phyloP scores from a whole-genome alignment of 2,329 filamentous ascomycete genomes.

The Colletotrichum endophyticum region DNA sequence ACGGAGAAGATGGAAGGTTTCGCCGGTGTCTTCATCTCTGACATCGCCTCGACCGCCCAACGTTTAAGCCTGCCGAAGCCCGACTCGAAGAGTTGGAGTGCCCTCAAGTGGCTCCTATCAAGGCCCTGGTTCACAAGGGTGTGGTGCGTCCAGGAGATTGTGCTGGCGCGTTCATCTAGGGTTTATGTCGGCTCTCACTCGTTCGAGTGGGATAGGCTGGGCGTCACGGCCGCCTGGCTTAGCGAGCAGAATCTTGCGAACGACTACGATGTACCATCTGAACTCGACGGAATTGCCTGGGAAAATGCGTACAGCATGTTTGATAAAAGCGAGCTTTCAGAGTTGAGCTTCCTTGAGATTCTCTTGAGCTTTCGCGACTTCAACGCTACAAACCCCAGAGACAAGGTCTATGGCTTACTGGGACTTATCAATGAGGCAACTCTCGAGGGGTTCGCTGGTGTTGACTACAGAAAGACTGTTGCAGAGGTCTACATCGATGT shows the following conservation, averaged over 20 bases:
- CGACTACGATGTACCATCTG: not conserved
- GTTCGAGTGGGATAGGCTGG: not conserved
- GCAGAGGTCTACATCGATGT: not conserved
- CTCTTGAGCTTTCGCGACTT: not conserved
- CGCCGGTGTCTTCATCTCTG: not conserved
- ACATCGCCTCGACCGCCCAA: not conserved
- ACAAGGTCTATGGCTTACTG: conserved; percentile 4
- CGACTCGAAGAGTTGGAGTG: not conserved
- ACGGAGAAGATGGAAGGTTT: not conserved
- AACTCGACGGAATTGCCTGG: not conserved
- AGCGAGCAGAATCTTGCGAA: not conserved
- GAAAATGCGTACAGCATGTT: not conserved
- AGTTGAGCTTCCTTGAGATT: not conserved
- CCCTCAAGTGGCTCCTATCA: not conserved
- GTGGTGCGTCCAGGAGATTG: conserved; percentile 1
- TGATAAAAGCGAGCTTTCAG: not conserved
- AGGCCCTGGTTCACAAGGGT: conserved; percentile 1
- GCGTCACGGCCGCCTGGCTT: not conserved
- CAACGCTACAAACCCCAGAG: not conserved
- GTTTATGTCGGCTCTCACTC: not conserved
- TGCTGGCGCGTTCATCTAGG: not conserved
- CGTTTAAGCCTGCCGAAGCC: too few species aligned
- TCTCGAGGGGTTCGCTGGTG: not conserved
- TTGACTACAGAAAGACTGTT: not conserved
- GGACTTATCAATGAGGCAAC: not conserved